Conservation (phyloP, 108 stramenopile genomes). For the Bacterosira constricta region DNA sequence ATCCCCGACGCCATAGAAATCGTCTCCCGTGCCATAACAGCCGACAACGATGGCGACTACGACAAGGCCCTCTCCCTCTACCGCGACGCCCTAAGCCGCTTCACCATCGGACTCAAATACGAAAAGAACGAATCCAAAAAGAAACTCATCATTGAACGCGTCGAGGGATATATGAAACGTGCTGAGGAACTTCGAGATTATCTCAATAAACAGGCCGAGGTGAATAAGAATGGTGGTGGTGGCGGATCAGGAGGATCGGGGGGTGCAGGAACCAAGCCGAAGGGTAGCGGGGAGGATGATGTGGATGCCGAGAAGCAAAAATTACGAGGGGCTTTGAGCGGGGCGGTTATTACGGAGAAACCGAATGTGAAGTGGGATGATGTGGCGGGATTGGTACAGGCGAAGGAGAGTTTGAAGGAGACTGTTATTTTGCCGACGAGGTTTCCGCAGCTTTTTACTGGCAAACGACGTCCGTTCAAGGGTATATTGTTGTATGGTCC, state of each 20-base stretch:
- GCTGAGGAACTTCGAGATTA: slow-evolving; percentile 95
- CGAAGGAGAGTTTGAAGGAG: slow-evolving; percentile 97
- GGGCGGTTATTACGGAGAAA: slow-evolving; percentile 92
- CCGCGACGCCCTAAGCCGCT: slow-evolving; percentile 83
- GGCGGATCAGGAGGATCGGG: slow-evolving; percentile 47
- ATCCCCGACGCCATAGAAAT: slow-evolving; percentile 92
- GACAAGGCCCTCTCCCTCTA: slow-evolving; percentile 88
- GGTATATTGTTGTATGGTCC: slow-evolving; percentile 97
- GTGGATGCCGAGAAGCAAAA: slow-evolving; percentile 83
- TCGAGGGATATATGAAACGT: slow-evolving; percentile 98
- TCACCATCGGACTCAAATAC: slow-evolving; percentile 97
- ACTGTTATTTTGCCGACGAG: slow-evolving; percentile 94
- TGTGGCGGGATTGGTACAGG: slow-evolving; percentile 95
- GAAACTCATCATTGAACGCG: slow-evolving; percentile 89
- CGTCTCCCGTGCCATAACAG: slow-evolving; percentile 83
- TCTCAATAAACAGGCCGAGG: slow-evolving; percentile 76
- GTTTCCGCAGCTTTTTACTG: slow-evolving; percentile 96
- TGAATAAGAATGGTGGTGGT: slow-evolving; percentile 60
- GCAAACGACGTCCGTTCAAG: slow-evolving; percentile 91
- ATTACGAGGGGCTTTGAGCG: slow-evolving; percentile 76
- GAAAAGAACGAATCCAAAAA: slow-evolving; percentile 96
- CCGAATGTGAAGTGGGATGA: slow-evolving; percentile 98
- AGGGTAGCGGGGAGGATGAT: slow-evolving; percentile 59
- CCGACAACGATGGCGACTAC: slow-evolving; percentile 91
- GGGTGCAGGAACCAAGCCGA: slow-evolving; percentile 60